Conservation (phyloP, 2,329 filamentous ascomycete genomes). For the Botrytis tulipae region DNA sequence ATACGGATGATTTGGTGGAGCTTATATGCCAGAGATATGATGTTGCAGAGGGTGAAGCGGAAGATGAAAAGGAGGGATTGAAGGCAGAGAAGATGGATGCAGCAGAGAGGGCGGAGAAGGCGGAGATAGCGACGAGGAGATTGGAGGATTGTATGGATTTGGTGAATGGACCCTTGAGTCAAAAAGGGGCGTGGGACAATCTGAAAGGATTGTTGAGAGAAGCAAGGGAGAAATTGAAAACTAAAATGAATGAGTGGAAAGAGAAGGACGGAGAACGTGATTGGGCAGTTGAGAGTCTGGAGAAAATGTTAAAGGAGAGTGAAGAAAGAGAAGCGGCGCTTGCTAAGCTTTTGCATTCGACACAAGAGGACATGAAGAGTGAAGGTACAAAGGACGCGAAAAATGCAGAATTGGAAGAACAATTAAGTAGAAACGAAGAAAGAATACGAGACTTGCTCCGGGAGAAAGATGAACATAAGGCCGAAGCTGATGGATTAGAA, state of each 20-base stretch:
- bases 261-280: neutral
- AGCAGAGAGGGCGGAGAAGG: neutral
- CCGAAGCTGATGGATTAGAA: constrained; percentile 7
- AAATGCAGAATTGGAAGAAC: neutral
- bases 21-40: neutral
- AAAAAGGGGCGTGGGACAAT: constrained; percentile 9
- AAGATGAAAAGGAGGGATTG: neutral
- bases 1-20: neutral
- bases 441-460: neutral
- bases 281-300: neutral
- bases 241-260: neutral
- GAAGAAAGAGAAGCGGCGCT: neutral
- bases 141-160: constrained; percentile 20
- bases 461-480: neutral
- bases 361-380: neutral
- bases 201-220: neutral
- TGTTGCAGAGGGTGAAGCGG: neutral
- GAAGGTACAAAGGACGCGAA: neutral
- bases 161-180: constrained; percentile 7
- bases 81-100: neutral
- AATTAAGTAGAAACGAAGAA: neutral
- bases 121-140: constrained; percentile 1
- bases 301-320: constrained; percentile 10
- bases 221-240: neutral
- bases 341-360: neutral